Evolutionary conservation across 257 asterid genomes (phyloP).

Genomic region (Scutellaria minor): DNA sequence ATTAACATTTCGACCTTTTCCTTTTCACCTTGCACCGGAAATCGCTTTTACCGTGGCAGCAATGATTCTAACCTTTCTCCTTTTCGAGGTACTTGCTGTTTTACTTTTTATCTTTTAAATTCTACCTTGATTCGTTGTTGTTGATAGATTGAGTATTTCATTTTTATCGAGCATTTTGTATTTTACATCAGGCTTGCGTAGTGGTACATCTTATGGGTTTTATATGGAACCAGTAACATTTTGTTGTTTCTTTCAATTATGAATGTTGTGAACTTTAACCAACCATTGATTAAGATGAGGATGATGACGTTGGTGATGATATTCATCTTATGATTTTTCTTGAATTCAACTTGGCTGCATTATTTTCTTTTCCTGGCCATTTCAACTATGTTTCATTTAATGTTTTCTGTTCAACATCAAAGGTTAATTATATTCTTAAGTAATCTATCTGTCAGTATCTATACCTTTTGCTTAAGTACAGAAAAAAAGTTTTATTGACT

Average conservation of each 20-base stretch:
- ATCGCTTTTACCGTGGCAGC: conserved; percentile 25
- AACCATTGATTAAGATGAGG: not conserved
- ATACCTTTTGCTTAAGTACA: not conserved
- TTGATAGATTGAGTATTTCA: not conserved
- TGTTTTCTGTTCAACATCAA: conserved; percentile 3
- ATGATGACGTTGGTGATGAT: conserved; percentile 1
- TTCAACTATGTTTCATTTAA: no score
- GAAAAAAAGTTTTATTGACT: not conserved
- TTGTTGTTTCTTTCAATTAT: not conserved
- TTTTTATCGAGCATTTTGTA: not conserved
- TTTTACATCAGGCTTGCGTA: not conserved
- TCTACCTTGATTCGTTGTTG: conserved; percentile 2
- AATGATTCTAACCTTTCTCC: conserved; percentile 24
- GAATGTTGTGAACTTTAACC: not conserved
- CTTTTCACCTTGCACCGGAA: conserved; percentile 48
- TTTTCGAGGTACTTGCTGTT: conserved; percentile 43
- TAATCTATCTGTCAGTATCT: not conserved
- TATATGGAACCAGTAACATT: no score
- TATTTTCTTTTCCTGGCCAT: not conserved
- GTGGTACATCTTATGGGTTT: not conserved
- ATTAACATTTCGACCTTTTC: conserved; percentile 24
- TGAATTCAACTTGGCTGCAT: not conserved
- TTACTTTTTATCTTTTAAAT: conserved; percentile 7
- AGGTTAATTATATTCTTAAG: not conserved
- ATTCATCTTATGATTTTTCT: not conserved